Evolutionary conservation across 179 eudicot genomes (phyloP).

Genomic region (Patellifolia procumbens): DNA sequence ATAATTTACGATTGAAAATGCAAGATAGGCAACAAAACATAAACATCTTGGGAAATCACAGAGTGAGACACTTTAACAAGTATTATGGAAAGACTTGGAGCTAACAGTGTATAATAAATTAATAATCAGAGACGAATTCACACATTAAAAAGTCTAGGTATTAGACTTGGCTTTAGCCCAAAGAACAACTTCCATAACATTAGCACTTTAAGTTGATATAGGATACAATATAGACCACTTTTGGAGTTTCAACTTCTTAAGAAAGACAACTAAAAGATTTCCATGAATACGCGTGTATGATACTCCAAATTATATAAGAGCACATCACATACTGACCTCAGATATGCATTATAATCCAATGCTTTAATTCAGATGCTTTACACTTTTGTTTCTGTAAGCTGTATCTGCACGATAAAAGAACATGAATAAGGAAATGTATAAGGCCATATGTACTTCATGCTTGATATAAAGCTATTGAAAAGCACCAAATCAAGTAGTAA

Average conservation of each 20-base stretch:
- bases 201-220: neutral
- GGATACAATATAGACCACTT: neutral
- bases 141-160: neutral
- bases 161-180: neutral
- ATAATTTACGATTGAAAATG: neutral
- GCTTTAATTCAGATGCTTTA: neutral
- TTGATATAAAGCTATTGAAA: neutral
- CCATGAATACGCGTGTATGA: neutral
- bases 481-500: neutral
- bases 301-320: neutral
- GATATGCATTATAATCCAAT: constrained; percentile 2
- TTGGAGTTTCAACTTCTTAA: neutral
- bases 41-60: neutral
- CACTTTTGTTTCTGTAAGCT: too few relatives aligned
- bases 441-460: neutral
- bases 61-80: neutral
- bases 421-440: neutral
- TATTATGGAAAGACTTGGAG: too few relatives aligned
- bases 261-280: neutral
- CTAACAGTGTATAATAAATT: neutral
- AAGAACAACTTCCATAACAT: neutral
- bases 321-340: constrained; percentile 9
- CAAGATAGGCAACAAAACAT: neutral
- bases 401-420: neutral
- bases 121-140: neutral